Evolutionary conservation across 495 filamentous ascomycete species (phyloP).

Genomic region (Aspergillus steynii): DNA sequence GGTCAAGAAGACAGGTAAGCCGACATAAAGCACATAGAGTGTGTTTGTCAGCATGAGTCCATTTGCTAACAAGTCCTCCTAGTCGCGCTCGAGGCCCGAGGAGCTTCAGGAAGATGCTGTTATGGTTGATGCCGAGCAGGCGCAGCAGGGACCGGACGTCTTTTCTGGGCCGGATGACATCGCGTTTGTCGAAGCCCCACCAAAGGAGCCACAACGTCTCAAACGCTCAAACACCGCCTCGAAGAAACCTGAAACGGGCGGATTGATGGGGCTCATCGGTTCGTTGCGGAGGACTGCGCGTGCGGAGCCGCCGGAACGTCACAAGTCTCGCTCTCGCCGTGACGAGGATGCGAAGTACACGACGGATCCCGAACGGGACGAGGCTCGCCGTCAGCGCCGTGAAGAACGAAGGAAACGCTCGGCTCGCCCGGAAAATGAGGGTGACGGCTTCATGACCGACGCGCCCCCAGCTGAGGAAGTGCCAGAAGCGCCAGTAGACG

Average conservation of each 20-base stretch:
- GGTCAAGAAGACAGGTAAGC: conserved; percentile 40
- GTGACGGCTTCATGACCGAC: conserved; percentile 47
- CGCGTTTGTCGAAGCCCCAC: conserved; percentile 72
- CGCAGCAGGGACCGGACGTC: conserved; percentile 37
- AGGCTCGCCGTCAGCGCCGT: conserved; percentile 39
- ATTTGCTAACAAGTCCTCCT: background rate
- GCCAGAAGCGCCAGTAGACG: conserved; percentile 50
- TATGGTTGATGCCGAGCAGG: conserved; percentile 48
- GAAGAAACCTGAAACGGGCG: conserved; percentile 47
- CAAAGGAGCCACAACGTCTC: conserved; percentile 55
- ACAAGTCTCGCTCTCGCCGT: conserved; percentile 41
- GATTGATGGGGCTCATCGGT: conserved; percentile 50
- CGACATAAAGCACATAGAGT: background rate
- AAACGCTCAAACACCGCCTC: conserved; percentile 46
- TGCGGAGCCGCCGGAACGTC: conserved; percentile 30
- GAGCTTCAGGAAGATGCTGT: conserved; percentile 45
- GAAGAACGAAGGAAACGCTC: conserved; percentile 45
- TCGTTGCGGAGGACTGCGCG: conserved; percentile 42
- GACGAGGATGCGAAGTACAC: conserved; percentile 37
- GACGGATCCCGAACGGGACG: conserved; percentile 46
- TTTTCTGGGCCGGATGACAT: conserved; percentile 59
- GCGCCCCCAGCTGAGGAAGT: conserved; percentile 30
- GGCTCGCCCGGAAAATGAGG: conserved; percentile 43
- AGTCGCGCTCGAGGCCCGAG: conserved; percentile 31
- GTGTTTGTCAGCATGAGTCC: conserved; percentile 1